phyloP scores from a whole-genome alignment of 805 yeast species.

The Candida vartiovaarae region DNA sequence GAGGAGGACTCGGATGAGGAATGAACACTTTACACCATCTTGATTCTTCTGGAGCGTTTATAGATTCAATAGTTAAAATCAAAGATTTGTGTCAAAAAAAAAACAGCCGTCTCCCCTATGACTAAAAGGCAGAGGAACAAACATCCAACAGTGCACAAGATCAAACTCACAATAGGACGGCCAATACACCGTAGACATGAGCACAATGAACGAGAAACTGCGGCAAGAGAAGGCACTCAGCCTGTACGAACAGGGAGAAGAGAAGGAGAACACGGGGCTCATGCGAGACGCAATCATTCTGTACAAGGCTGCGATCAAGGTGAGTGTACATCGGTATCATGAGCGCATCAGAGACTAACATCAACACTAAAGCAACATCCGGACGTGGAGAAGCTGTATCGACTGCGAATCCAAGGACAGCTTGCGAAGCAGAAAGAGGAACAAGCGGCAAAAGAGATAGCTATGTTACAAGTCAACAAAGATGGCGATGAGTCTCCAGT shows the following conservation, averaged over 20 bases:
- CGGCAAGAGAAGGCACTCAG: constrained; percentile 41
- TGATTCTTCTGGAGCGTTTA: too few relatives aligned
- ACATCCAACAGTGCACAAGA: too few relatives aligned
- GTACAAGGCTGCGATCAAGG: constrained; percentile 62
- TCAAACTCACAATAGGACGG: too few relatives aligned
- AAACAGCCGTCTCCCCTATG: too few relatives aligned
- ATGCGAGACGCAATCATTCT: constrained; percentile 75
- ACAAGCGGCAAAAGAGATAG: not conserved
- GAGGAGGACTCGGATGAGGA: constrained; percentile 60
- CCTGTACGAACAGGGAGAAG: constrained; percentile 62
- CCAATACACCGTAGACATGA: too few relatives aligned
- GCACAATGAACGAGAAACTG: not conserved
- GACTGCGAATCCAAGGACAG: constrained; percentile 45
- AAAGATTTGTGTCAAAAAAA: too few relatives aligned
- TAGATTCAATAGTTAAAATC: too few relatives aligned
- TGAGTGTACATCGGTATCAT: not conserved
- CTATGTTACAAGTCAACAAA: too few relatives aligned
- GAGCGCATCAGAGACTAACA: not conserved
- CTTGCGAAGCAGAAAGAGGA: constrained; percentile 24
- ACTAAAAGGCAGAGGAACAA: too few relatives aligned
- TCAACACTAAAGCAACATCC: constrained; percentile 22
- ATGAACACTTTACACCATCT: not conserved
- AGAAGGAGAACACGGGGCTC: constrained; percentile 64
- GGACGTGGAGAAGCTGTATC: constrained; percentile 61
- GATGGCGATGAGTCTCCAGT: not conserved